Evolutionary conservation across 164 flowering plant species (phyloP), one percentile per base, ranked within the genome.

Genomic region (Stephania yunnanensis): DNA sequence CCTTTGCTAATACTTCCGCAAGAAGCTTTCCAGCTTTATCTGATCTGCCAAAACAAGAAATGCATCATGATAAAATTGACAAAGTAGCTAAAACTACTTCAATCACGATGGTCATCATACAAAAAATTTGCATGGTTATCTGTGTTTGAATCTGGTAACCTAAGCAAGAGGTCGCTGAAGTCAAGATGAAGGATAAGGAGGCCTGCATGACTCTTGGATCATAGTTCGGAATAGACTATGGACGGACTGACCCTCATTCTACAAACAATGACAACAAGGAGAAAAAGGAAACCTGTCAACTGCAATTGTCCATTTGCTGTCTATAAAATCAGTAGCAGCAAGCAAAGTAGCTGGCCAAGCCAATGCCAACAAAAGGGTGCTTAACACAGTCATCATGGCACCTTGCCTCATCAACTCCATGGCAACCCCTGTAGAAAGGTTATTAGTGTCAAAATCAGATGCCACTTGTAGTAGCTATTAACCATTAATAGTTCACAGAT

Each of bases 271-370:
- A 29, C 30, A 46, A 46, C 15, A 22, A 46, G 48, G 48, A 2
- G 67, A 65, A 6, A 30, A 30, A 67, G 64, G 36, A 71, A 71
- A 96, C 98, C 98, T 92, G 93, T 96, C 86, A 9, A 96, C 83
- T 74, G 99, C 97, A 76, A 96, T 90, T 68, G 97, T 68, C 98
- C 98, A 96, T 78, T 87, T 94, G 90, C 99, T 91, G 85, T 96
- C 99, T 68, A 96, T 96, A 73, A 91, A 86, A 80, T 88, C 90
- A 70, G 98, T 85, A 53, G 91, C 93, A 11, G 87, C 77, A 78
- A 94, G 90, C 79, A 96, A 79, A 46, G 94, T 81, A 73, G 97
- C 91, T 15, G 99, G 99, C 99, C 98, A 96, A 68, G 97, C 99
- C 82, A 96, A 82, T 77, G 99, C 99, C 42, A 85, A 52, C 65